Base-by-base conservation (phyloP, 371 early-diverging fungal species). In the Funneliformis caledonium region DNA sequence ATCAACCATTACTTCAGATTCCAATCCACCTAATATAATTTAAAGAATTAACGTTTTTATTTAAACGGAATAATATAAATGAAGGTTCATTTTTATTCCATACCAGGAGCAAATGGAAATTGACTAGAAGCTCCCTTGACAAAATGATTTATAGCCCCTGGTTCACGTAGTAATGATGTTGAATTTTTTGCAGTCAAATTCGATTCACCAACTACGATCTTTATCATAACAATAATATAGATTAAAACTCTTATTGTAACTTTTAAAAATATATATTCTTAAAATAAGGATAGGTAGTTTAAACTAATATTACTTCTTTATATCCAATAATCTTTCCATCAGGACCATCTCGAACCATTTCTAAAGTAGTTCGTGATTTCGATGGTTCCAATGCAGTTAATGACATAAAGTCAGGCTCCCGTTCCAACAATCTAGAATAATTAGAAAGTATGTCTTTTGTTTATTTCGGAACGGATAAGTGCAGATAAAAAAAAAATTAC, bases 61-160 rank as follows among this genome's bases (percentile, higher is more conserved):
- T 52, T 56, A 56, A 11, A 19, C 56, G 19, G 7, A 16, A 56
- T 56, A 1, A 16, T 9, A 9, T 9, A n/a, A 31, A 4, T 64
- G 19, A 33, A 31, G 10, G 12, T 14, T 8, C n/a, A 19, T 45
- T 47, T n/a, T 45, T 43, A n/a, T 70, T n/a, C 3, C 14, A 82
- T 83, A 79, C 96, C 96, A 4, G 96, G 96, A 1, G 93, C 90
- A 85, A 96, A 96, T 1, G 96, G 96, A 65, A 93, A 88, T 67
- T 92, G 89, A 9, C 91, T 84, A 3, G 92, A 89, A 33, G 88
- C 88, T 9, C 97, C 96, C 9, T 94, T 89, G 1, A 95, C 95
- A 82, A 94, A 95, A 76, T 91, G 88, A 9, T 88, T 84, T 22
- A 88, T 80, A 6, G 87, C 86, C 4, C 91, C 91, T 60, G 94